phyloP scores from a whole-genome alignment of 805 yeast species.

The Candida pini region DNA sequence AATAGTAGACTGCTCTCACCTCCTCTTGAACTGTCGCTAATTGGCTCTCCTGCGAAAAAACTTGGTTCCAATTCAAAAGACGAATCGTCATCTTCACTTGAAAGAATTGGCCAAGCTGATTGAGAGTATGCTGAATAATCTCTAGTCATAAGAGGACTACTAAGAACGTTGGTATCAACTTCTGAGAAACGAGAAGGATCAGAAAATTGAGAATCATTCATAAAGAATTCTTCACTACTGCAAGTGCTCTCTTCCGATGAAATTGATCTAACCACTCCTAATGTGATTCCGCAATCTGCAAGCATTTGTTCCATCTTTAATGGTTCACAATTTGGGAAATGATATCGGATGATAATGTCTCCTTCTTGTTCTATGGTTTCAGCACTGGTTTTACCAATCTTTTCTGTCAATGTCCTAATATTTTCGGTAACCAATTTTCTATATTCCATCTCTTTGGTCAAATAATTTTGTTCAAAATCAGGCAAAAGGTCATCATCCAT shows the following conservation, averaged over 20 bases:
- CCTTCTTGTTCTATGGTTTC: constrained; percentile 40
- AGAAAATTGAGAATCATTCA: constrained; percentile 6
- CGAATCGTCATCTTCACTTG: no score
- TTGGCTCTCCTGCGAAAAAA: no score
- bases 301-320: constrained; percentile 51
- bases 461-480: constrained; percentile 30
- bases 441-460: constrained; percentile 11
- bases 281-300: constrained; percentile 51
- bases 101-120: no score
- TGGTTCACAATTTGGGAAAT: constrained; percentile 70
- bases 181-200: constrained; percentile 15
- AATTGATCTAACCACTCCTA: constrained; percentile 43
- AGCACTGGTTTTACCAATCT: constrained; percentile 39
- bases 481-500: constrained; percentile 41
- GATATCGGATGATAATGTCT: constrained; percentile 33
- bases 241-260: no score
- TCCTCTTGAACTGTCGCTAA: no score
- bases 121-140: no score
- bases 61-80: no score
- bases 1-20: no score
- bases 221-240: no score
- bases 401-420: constrained; percentile 16
- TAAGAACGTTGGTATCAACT: no score
- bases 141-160: no score
- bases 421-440: constrained; percentile 15